Conservation (phyloP, 2,329 filamentous ascomycete genomes). For the Sordariomycetes sp. region DNA sequence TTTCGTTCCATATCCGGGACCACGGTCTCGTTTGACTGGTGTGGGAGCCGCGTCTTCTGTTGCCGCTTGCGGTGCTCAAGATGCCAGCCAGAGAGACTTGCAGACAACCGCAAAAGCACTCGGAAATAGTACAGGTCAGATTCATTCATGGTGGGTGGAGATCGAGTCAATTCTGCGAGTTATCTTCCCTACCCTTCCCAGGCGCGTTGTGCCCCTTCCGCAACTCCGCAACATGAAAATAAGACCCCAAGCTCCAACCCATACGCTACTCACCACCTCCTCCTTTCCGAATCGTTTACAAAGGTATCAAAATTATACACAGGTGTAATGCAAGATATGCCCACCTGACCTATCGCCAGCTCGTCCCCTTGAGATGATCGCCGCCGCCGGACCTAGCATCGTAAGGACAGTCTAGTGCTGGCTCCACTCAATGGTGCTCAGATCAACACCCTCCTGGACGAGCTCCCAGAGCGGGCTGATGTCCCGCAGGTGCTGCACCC, state of each 20-base stretch:
- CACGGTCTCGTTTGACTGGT: not conserved
- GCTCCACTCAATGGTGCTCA: constrained; percentile 97
- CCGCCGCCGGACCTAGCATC: not conserved
- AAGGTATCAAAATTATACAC: constrained; percentile 3
- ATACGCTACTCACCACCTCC: not conserved
- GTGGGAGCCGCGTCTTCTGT: no score
- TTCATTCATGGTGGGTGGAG: not conserved
- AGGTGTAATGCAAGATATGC: not conserved
- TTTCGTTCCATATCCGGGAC: not conserved
- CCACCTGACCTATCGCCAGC: not conserved
- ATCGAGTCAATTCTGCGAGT: not conserved
- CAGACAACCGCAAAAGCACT: not conserved
- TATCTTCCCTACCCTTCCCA: not conserved
- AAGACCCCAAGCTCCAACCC: not conserved
- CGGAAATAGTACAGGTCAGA: not conserved
- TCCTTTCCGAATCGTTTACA: not conserved
- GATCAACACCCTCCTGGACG: constrained; percentile 90
- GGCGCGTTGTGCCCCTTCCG: not conserved
- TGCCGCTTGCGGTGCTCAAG: not conserved
- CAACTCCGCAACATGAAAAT: not conserved
- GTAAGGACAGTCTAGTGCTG: constrained; percentile 58
- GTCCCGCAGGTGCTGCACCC: constrained; percentile 87
- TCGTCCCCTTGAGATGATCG: not conserved
- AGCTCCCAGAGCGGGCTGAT: constrained; percentile 95
- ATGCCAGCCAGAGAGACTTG: not conserved